Evolutionary conservation across 2,329 filamentous ascomycete species (phyloP).

Genomic region (Aotearoamyces nothofagi): DNA sequence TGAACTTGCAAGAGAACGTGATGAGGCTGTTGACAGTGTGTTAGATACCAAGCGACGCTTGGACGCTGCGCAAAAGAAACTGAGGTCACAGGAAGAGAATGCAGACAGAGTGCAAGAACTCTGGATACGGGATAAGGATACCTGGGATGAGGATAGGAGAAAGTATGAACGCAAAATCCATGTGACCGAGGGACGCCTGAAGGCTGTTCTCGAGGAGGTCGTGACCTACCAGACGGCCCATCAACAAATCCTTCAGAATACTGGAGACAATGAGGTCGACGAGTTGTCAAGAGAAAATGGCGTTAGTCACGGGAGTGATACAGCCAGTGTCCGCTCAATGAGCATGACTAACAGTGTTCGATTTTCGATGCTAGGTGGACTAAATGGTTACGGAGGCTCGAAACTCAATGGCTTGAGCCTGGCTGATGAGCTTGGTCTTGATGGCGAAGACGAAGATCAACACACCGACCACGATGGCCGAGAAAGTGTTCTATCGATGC

Average conservation of each 20-base stretch:
- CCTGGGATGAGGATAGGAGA: slow-evolving; percentile 72
- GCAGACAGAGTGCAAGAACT: slow-evolving; percentile 61
- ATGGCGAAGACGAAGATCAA: slow-evolving; percentile 58
- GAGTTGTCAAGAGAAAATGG: slow-evolving; percentile 44
- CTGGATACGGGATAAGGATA: slow-evolving; percentile 72
- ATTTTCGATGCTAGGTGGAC: slow-evolving; percentile 53
- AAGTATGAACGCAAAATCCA: slow-evolving; percentile 75
- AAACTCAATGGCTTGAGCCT: slow-evolving; percentile 59
- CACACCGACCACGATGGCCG: slow-evolving; percentile 59
- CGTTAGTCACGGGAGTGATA: slow-evolving; percentile 43
- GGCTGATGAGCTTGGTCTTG: slow-evolving; percentile 82
- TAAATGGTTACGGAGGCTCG: slow-evolving; percentile 31
- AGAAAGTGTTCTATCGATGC: slow-evolving; percentile 40
- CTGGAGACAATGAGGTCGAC: slow-evolving; percentile 42
- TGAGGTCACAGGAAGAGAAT: slow-evolving; percentile 70
- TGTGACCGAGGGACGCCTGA: slow-evolving; percentile 76
- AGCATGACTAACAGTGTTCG: slow-evolving; percentile 60
- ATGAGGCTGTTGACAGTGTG: slow-evolving; percentile 61
- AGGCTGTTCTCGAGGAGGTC: slow-evolving; percentile 74
- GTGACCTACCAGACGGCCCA: slow-evolving; percentile 49
- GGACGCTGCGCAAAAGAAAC: slow-evolving; percentile 62
- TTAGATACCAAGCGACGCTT: slow-evolving; percentile 63
- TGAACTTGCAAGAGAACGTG: slow-evolving; percentile 71
- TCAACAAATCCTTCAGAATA: slow-evolving; percentile 23
- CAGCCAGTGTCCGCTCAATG: slow-evolving; percentile 57